Evolutionary conservation across 2,329 filamentous ascomycete species (phyloP).

Genomic region (Mycosphaerella sp.): DNA sequence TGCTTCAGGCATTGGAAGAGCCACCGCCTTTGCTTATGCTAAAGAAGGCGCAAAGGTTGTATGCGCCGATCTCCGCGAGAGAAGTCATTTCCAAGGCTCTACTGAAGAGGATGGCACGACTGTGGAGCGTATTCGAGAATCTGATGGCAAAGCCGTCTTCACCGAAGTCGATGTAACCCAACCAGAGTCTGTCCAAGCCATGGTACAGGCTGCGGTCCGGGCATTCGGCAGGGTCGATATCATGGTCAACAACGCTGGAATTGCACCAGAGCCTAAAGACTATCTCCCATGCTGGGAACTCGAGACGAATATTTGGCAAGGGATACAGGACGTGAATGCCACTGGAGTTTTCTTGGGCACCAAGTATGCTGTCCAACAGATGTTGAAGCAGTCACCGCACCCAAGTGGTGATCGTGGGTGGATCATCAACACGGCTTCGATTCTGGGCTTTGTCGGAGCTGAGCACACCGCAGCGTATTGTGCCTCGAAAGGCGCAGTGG

Average conservation of each 20-base stretch:
- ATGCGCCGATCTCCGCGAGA: conserved; percentile 28
- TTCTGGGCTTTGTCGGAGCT: conserved; percentile 42
- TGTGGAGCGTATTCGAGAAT: conserved; percentile 29
- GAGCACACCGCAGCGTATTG: conserved; percentile 31
- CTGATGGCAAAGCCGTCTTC: conserved; percentile 35
- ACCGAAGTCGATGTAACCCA: conserved; percentile 33
- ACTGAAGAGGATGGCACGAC: conserved; percentile 27
- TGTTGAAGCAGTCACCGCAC: conserved; percentile 45
- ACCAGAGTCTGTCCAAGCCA: conserved; percentile 20
- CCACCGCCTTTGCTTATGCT: conserved; percentile 25
- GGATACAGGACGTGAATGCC: conserved; percentile 35
- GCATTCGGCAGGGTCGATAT: conserved; percentile 20
- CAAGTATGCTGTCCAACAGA: conserved; percentile 46
- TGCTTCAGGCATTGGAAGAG: conserved; percentile 28
- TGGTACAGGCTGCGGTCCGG: conserved; percentile 24
- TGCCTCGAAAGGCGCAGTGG: conserved; percentile 27
- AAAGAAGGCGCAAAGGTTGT: conserved; percentile 27
- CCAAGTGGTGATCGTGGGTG: conserved; percentile 42
- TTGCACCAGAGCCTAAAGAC: conserved; percentile 17
- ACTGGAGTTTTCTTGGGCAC: conserved; percentile 39
- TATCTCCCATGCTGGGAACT: conserved; percentile 21
- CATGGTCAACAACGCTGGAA: conserved; percentile 18
- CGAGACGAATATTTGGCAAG: conserved; percentile 18
- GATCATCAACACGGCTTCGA: conserved; percentile 47
- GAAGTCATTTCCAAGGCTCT: conserved; percentile 14